Base-by-base conservation (phyloP, 257 asterid species). In the Eustoma russellianum region DNA sequence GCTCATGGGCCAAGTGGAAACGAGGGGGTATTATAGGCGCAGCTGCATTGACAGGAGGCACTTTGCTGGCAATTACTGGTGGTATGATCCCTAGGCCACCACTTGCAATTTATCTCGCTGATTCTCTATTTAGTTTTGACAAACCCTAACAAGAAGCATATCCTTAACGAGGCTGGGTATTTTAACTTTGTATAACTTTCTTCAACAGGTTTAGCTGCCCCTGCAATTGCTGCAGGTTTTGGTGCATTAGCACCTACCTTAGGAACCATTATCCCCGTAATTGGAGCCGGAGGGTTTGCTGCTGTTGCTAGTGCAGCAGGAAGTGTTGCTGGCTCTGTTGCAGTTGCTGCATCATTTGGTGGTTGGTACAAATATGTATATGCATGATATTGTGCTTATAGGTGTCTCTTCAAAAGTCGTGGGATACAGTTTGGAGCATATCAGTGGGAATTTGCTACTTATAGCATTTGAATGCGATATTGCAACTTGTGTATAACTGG, bases 291-390 rank as follows among this genome's bases (percentile, higher is more conserved):
- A 70, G 97, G 95, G 44, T 85, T 87, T 74, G 95, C 93, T 69
- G 93, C 98, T 17, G 83, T 78, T 72, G 98, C 97, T 33, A 79
- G 71, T 63, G 97, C 95, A 30, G 97, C 98, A 66, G 98, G 98
- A 64, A 79, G 95, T 72, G 95, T 70, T 70, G 98, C 94, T 1
- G 98, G 98, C 59, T 92, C 98, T 53, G 97, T 79, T 62, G 95
- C 98, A 33, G 97, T 92, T 64, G 98, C 95, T 33, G 97, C 97
- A 65, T 92, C 98, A 46, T 85, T 92, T 69, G 98, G 98, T 24
- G 97, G 98, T 85, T 53, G 52, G 67, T 69, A 30, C 50, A 52
- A 45, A 33, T 18, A 24, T 47, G 33, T 30, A 34, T 64, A 46
- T 59, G 9, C 48, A 7, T 54, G 41, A 65, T 53, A 11, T 9